Evolutionary conservation across 768 basidiomycete genomes (phyloP).

Genomic region (Pleurotus salmoneostramineus): DNA sequence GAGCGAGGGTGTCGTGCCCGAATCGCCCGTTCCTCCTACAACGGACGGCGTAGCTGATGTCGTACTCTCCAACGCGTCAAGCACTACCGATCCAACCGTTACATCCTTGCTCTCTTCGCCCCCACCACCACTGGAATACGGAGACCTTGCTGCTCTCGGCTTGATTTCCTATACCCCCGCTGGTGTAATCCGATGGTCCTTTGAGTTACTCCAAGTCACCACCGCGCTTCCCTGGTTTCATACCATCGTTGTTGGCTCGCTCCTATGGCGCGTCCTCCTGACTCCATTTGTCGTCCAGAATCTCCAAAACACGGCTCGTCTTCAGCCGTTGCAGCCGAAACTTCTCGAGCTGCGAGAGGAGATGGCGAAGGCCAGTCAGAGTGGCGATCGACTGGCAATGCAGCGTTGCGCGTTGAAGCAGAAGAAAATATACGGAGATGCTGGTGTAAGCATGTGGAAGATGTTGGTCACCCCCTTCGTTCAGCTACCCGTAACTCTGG

Average conservation of each 20-base stretch:
- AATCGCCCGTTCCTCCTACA: background rate
- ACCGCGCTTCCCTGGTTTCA: constrained; percentile 81
- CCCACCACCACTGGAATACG: constrained; percentile 55
- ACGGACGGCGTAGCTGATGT: background rate
- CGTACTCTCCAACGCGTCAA: background rate
- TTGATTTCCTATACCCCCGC: constrained; percentile 61
- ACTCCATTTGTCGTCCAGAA: constrained; percentile 58
- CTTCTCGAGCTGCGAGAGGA: constrained; percentile 44
- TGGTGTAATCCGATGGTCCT: constrained; percentile 55
- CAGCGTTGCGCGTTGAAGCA: constrained; percentile 50
- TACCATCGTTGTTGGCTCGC: constrained; percentile 66
- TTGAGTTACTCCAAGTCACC: constrained; percentile 67
- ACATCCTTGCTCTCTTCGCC: background rate
- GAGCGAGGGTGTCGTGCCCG: background rate
- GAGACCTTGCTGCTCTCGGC: constrained; percentile 69
- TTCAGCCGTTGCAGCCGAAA: constrained; percentile 57
- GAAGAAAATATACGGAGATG: constrained; percentile 53
- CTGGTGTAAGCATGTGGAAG: constrained; percentile 58
- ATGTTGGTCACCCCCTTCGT: constrained; percentile 50
- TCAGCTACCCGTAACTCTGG: constrained; percentile 75
- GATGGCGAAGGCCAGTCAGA: constrained; percentile 28
- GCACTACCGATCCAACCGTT: background rate
- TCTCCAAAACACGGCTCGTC: constrained; percentile 52
- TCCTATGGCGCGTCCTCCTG: constrained; percentile 56
- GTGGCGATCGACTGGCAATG: constrained; percentile 42